phyloP scores from a whole-genome alignment of 768 basidiomycete genomes.

The Lactarius vividus region DNA sequence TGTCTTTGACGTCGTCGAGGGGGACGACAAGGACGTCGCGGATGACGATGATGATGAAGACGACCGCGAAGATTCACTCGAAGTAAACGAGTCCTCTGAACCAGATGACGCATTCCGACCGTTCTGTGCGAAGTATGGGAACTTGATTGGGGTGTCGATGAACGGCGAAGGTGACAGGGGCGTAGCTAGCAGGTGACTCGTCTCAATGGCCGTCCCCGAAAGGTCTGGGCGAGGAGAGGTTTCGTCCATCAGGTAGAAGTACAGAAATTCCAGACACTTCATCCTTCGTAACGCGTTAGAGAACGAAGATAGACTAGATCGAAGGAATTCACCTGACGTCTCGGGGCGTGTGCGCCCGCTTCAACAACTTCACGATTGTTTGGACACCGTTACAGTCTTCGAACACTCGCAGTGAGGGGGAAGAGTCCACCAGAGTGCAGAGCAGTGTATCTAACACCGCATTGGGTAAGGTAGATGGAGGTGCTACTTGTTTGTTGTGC shows the following conservation, averaged over 20 bases:
- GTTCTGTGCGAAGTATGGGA: slow-evolving; percentile 21
- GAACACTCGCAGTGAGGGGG: slow-evolving; percentile 69
- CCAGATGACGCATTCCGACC: slow-evolving; percentile 27
- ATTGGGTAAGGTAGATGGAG: slow-evolving; percentile 37
- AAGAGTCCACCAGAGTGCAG: slow-evolving; percentile 86
- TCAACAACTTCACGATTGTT: slow-evolving; percentile 81
- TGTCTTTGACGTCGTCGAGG: slow-evolving; percentile 29
- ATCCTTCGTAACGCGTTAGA: slow-evolving; percentile 50
- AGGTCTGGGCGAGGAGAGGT: slow-evolving; percentile 36
- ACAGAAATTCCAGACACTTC: slow-evolving; percentile 94
- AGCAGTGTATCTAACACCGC: slow-evolving; percentile 79
- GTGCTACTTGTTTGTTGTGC: slow-evolving; percentile 1
- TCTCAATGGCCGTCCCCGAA: slow-evolving; percentile 25
- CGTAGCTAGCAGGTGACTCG: slow-evolving; percentile 41
- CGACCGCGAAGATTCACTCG: slow-evolving; percentile 20
- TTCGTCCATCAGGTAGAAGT: slow-evolving; percentile 93
- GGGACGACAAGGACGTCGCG: slow-evolving; percentile 34
- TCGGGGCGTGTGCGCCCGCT: slow-evolving; percentile 79
- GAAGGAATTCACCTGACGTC: slow-evolving; percentile 70
- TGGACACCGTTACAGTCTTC: slow-evolving; percentile 78
- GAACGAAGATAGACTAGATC: background rate
- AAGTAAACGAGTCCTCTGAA: slow-evolving; percentile 28
- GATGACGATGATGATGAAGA: slow-evolving; percentile 28
- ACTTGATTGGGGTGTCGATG: slow-evolving; percentile 29
- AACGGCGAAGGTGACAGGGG: slow-evolving; percentile 34